A percentile compares a stretch with the other conserved stretches of the same genome.
Conservation (phyloP, 345 rosid species). For the Salix udensis region DNA sequence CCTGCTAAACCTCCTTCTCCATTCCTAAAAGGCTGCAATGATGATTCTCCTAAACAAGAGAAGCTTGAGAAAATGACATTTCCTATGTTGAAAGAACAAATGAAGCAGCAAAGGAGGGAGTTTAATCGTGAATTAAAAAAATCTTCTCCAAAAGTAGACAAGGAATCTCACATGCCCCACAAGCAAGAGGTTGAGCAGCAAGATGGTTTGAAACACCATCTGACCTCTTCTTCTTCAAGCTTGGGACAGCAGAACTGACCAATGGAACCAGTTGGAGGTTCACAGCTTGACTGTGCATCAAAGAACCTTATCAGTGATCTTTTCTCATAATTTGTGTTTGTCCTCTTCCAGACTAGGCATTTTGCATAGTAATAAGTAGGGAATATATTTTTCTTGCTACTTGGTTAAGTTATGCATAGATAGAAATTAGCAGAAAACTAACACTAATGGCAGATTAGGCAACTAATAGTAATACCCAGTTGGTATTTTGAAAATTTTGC, state of each 20-base stretch:
- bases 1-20: neutral
- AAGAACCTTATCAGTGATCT: neutral
- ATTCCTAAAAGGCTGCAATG: neutral
- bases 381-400: neutral
- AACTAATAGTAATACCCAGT: neutral
- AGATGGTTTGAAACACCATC: neutral
- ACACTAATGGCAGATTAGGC: neutral
- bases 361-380: neutral
- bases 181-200: neutral
- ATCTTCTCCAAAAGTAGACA: neutral
- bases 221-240: neutral
- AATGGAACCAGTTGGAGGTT: neutral
- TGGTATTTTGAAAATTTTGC: neutral
- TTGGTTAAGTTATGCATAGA: neutral
- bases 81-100: neutral
- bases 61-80: neutral
- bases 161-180: neutral
- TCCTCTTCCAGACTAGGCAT: neutral
- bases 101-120: neutral
- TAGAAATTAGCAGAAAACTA: neutral
- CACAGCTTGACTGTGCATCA: neutral
- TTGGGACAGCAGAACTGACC: neutral
- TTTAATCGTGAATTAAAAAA: neutral
- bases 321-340: neutral
- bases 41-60: neutral